A percentile compares a stretch with the other conserved stretches of the same genome.
Conservation (phyloP, 192 early-diverging fungal genomes). For the Anaeromyces robustus region DNA sequence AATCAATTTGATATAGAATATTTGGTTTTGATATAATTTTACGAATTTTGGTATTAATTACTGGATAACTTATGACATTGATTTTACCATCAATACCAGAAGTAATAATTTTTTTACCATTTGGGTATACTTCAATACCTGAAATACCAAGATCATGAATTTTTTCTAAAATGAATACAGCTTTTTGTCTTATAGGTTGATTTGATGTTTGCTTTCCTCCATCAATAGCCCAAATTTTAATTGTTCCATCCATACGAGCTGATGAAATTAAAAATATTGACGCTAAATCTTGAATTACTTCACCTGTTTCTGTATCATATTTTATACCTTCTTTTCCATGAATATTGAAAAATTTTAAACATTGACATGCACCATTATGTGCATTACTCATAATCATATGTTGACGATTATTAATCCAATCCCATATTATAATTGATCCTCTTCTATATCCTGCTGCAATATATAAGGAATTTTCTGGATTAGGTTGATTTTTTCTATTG, state of each 20-base stretch:
- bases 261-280: neutral
- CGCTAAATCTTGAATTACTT: neutral
- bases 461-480: neutral
- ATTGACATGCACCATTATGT: neutral
- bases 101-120: neutral
- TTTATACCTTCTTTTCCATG: neutral
- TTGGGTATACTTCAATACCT: neutral
- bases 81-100: neutral
- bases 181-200: neutral
- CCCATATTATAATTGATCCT: neutral
- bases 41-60: neutral
- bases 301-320: neutral
- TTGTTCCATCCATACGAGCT: neutral
- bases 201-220: neutral
- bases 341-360: neutral
- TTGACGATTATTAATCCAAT: neutral
- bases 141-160: neutral
- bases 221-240: neutral
- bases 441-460: neutral
- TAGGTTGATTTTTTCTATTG: neutral
- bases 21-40: neutral
- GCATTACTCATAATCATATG: neutral
- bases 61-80: neutral
- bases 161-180: neutral
- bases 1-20: neutral